phyloP scores from a whole-genome alignment of 2,329 filamentous ascomycete species.

The Fusarium palustre region DNA sequence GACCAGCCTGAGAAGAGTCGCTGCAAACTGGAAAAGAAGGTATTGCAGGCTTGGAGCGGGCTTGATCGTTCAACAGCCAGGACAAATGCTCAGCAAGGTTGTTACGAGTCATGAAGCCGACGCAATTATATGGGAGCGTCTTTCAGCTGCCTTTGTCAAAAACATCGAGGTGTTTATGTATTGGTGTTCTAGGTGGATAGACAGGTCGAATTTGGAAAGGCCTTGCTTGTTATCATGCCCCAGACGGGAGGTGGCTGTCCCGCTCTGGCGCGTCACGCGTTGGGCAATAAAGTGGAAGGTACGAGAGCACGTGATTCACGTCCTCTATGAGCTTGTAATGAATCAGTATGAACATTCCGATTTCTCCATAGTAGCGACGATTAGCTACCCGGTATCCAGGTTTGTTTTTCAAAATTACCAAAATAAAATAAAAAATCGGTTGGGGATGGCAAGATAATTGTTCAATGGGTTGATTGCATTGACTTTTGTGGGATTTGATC shows the following conservation, averaged over 20 bases:
- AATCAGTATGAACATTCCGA: conserved; percentile 9
- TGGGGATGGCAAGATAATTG: neutral
- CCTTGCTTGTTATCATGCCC: conserved; percentile 43
- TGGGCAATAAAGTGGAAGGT: conserved; percentile 50
- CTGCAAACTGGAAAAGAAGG: conserved; percentile 53
- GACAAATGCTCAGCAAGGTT: conserved; percentile 68
- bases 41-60: conserved; percentile 55
- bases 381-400: neutral
- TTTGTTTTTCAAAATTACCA: neutral
- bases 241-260: conserved; percentile 25
- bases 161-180: conserved; percentile 42
- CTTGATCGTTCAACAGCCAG: conserved; percentile 66
- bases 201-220: conserved; percentile 24
- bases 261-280: conserved; percentile 49
- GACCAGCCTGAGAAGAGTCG: conserved; percentile 44
- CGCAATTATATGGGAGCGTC: conserved; percentile 39
- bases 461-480: neutral
- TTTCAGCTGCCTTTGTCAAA: conserved; percentile 35
- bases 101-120: conserved; percentile 71
- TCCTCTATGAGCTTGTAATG: conserved; percentile 11
- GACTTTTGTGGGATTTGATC: neutral
- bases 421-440: neutral
- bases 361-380: neutral
- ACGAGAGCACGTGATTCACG: conserved; percentile 46
- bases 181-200: conserved; percentile 17